A percentile compares a stretch with the other conserved stretches of the same genome.
Conservation (phyloP, 1,284 basidiomycete species). For the Cryptococcus hybrid region DNA sequence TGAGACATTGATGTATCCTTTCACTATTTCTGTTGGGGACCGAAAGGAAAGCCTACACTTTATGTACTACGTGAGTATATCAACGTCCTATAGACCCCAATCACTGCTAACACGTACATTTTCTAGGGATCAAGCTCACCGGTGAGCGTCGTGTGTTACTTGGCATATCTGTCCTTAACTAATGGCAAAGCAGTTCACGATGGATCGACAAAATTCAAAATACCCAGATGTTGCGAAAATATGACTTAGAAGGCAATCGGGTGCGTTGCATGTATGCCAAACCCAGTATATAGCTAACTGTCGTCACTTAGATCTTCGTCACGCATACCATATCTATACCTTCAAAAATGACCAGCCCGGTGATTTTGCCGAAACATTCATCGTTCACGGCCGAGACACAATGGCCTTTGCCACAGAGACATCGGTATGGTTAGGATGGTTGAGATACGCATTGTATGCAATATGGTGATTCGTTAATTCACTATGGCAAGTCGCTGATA, state of each 20-base stretch:
- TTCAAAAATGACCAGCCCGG: constrained; percentile 15
- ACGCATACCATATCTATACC: constrained; percentile 25
- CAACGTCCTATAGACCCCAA: not conserved
- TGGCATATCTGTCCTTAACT: no score
- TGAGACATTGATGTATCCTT: constrained; percentile 37
- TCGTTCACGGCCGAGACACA: constrained; percentile 28
- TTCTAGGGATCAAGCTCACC: no score
- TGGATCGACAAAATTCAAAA: constrained; percentile 38
- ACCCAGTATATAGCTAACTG: not conserved
- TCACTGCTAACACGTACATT: no score
- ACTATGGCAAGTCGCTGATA: not conserved
- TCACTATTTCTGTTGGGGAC: constrained; percentile 27
- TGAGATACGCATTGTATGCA: constrained; percentile 15
- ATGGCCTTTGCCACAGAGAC: constrained; percentile 22
- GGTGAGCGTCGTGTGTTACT: no score
- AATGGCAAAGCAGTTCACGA: constrained; percentile 17
- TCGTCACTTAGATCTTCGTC: constrained; percentile 27
- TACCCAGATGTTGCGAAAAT: constrained; percentile 29
- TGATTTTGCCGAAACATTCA: constrained; percentile 31
- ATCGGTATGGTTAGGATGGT: constrained; percentile 34
- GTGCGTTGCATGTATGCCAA: constrained; percentile 11
- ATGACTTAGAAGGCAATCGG: constrained; percentile 35
- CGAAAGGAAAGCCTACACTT: constrained; percentile 31
- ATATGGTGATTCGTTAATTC: not conserved
- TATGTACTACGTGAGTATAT: constrained; percentile 27